Evolutionary conservation across 169 alveolate genomes (phyloP), one percentile per base, ranked within the genome.

Genomic region (Theileria sp.): DNA sequence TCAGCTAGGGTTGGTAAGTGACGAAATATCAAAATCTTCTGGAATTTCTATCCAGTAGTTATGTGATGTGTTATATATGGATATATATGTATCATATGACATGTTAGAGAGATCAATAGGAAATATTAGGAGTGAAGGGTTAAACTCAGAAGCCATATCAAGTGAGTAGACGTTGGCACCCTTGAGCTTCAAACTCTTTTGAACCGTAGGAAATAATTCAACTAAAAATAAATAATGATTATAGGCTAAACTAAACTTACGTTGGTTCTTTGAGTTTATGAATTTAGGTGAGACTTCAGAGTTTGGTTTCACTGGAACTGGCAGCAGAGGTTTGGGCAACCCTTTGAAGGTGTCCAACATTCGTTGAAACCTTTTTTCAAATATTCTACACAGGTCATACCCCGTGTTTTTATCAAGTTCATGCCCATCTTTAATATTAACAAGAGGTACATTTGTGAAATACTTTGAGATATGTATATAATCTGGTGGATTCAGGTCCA

Each of bases 81-180:
- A 80, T 32, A 87, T 79, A 69, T 91, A 91, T 19, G 87, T 88
- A 21, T 91, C 93, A 73, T 91, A 91, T 21, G 87, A 87, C 92
- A 91, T 80, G 73, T 91, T 91, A n/a, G 92, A 78, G 36, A 91
- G 54, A 70, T 91, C 94, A 10, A 91, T 75, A 10, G 94, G 94
- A 78, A 91, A 91, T 61, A 91, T 81, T 36, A 87, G 75, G 17
- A 91, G 69, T 6, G 93, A 87, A 51, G 94, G 94, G 56, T 91
- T 91, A 76, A 78, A 91, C 19, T 85, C 86, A 28, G 88, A 87
- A 26, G 87, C 82, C 77, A 87, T 38, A 10, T 77, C 79, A 21
- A 77, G 50, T n/a, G 80, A 67, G 64, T 70, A 50, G 21, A 54
- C 58, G 56, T 21, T 65, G 10, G 80, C 69, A 61, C 72, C 71